Evolutionary conservation across 2,329 filamentous ascomycete species (phyloP).

Genomic region (Knufia fluminis): DNA sequence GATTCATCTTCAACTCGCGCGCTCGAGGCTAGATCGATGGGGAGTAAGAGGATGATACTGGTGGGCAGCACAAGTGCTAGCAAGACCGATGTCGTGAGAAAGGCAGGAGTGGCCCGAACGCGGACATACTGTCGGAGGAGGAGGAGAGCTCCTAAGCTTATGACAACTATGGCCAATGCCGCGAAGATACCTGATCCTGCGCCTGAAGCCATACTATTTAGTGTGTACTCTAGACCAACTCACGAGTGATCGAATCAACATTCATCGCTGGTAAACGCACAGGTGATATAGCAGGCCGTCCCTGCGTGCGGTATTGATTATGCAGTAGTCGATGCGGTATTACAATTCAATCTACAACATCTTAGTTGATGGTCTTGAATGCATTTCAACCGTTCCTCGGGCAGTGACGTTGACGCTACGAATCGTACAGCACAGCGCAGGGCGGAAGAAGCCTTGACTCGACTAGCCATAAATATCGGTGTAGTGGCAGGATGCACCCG

Average conservation of each 20-base stretch:
- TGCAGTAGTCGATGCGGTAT: too few relatives aligned
- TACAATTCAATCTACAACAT: too few relatives aligned
- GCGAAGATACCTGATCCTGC: constrained; percentile 75
- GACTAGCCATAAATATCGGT: not conserved
- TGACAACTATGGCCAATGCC: constrained; percentile 58
- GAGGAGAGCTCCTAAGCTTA: constrained; percentile 69
- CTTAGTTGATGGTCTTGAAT: too few relatives aligned
- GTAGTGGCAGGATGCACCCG: not conserved
- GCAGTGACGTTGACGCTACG: not conserved
- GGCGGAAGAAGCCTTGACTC: not conserved
- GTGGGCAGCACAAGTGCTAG: constrained; percentile 89
- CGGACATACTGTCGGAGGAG: constrained; percentile 85
- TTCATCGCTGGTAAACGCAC: too few relatives aligned
- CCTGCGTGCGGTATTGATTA: too few relatives aligned
- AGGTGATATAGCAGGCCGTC: too few relatives aligned
- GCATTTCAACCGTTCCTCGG: not conserved
- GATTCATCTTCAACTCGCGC: constrained; percentile 57
- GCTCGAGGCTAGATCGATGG: constrained; percentile 88
- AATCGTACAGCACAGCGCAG: too few relatives aligned
- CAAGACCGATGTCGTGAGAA: constrained; percentile 85
- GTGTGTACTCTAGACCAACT: not conserved
- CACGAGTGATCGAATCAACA: too few relatives aligned
- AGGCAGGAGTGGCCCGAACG: constrained; percentile 79
- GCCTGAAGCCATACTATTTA: constrained; percentile 38
- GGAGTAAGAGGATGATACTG: constrained; percentile 82